Evolutionary conservation across 805 yeast species (phyloP), one percentile per base, ranked within the genome.

Genomic region (Tetrapisispora pingtungensis): DNA sequence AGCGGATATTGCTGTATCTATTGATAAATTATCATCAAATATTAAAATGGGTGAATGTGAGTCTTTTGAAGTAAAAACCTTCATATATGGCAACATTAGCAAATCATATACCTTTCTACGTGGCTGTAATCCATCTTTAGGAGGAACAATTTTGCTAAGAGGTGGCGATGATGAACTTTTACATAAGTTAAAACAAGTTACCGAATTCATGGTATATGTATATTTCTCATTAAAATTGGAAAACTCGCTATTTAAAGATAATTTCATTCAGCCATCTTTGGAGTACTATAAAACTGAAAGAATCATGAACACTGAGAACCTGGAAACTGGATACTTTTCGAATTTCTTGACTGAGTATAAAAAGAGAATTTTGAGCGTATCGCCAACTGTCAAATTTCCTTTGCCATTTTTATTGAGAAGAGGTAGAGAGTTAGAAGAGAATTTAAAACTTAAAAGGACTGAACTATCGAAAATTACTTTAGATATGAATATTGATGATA

Each of bases 101-200:
- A 84, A 87, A 57, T 78, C 94, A 0, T 85, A 81, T 56, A 72
- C 87, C n/a, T 84, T 77, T 51, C 74, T 93, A 44, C 75, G 80
- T 1, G 97, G 96, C 0, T 80, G 89, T 50, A 79, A 80, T 32
- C 69, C 73, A 10, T 76, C 75, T 34, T 63, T 81, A 0, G 98
- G 98, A 0, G 81, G 89, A 33, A 88, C 97, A 0, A 74, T 90
- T n/a, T 68, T 85, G 13, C 61, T 93, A n/a, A 69, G 97, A 44
- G 98, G 97, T 2, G 82, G 78, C 1, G 73, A 75, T 51, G 77
- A 73, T 41, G 82, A 77, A 2, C 57, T 71, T 0, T 64, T 90
- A 44, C 70, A 77, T 42, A 77, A 77, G 42, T 73, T 89, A 19
- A 93, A 93, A 59, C 79, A 81, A 42, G 82, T 88, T 2, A 71